Evolutionary conservation across 805 yeast genomes (phyloP).

Genomic region (Hanseniaspora osmophila): DNA sequence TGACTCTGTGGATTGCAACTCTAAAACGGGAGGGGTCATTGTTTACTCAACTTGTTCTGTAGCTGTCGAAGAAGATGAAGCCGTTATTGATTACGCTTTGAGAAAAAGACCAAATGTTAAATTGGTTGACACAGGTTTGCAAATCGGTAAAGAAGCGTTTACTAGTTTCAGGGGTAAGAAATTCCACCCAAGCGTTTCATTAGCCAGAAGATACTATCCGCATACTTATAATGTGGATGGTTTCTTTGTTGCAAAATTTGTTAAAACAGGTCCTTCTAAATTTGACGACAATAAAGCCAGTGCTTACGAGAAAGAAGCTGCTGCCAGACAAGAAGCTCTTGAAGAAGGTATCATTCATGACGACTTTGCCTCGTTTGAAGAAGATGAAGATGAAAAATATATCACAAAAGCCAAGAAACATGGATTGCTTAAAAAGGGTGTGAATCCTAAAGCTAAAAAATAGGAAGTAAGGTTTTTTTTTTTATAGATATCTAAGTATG

Average conservation of each 20-base stretch:
- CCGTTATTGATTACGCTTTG: slow-evolving; percentile 95
- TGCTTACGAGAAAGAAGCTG: slow-evolving; percentile 69
- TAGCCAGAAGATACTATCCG: slow-evolving; percentile 93
- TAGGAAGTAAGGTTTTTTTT: slow-evolving; percentile 4
- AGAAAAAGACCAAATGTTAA: slow-evolving; percentile 93
- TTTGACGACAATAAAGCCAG: slow-evolving; percentile 78
- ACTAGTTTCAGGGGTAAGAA: slow-evolving; percentile 86
- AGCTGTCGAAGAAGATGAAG: slow-evolving; percentile 95
- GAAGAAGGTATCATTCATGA: slow-evolving; percentile 72
- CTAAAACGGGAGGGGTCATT: slow-evolving; percentile 82
- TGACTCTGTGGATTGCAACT: slow-evolving; percentile 90
- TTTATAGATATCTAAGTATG: background rate
- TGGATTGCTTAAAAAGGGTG: slow-evolving; percentile 54
- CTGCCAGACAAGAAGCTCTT: slow-evolving; percentile 69
- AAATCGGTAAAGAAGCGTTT: slow-evolving; percentile 92
- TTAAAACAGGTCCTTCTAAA: slow-evolving; percentile 77
- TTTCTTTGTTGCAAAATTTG: slow-evolving; percentile 91
- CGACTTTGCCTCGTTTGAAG: slow-evolving; percentile 75
- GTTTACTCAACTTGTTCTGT: slow-evolving; percentile 98
- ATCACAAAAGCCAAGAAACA: slow-evolving; percentile 57
- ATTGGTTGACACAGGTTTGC: slow-evolving; percentile 81
- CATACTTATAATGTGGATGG: slow-evolving; percentile 98
- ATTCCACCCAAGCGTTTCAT: slow-evolving; percentile 58
- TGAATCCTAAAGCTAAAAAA: slow-evolving; percentile 40
- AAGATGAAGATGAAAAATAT: slow-evolving; percentile 58